Base-by-base conservation (phyloP, 1,139 yeast genomes). In the Kurtzmaniella quercitrusa region DNA sequence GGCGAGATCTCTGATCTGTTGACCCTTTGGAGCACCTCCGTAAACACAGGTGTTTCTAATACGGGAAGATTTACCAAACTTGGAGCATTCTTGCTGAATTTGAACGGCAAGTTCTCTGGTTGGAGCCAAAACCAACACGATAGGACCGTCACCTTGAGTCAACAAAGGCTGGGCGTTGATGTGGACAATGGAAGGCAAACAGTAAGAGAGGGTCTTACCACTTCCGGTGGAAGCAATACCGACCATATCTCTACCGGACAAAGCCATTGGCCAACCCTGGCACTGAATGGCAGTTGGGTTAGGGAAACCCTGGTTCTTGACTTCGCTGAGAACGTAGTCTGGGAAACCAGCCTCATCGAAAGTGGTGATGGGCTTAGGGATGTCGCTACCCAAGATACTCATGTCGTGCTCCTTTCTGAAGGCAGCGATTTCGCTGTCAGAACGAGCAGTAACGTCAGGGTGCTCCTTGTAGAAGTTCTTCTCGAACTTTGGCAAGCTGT, bases 221-320 rank as follows among this genome's bases (percentile, higher is more conserved):
- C 97, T 90, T 71, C 98, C 98, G 56, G 98, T 93, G 55, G 96
- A 85, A 47, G 98, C 98, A 66, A 93, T 86, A 77, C 98, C 98
- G 68, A 93, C 85, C 91, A 93, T 88, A 68, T 93, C 98, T 73
- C 98, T 86, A 75, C 98, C 98, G 59, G 93, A 83, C 51, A 91
- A 77, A 62, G 98, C 98, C 98, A 93, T 93, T 51, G 98, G 98
- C 98, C 98, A 93, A 73, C 98, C 98, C 75, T 94, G 98, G 68
- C 96, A 88, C 74, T 93, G 98, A 63, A 93, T 93, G 53, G 89
- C 89, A 47, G 98, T 93, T 57, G 98, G 98, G 52, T 75, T 81
- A 47, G 85, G 94, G 74, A 93, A 93, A 48, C 98, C 98, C 70
- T 88, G 93, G 49, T 84, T 83, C 71, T 86, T 81, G 57, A 93